Conservation (phyloP, 2,329 filamentous ascomycete genomes). For the Coniochaeta pulveracea region DNA sequence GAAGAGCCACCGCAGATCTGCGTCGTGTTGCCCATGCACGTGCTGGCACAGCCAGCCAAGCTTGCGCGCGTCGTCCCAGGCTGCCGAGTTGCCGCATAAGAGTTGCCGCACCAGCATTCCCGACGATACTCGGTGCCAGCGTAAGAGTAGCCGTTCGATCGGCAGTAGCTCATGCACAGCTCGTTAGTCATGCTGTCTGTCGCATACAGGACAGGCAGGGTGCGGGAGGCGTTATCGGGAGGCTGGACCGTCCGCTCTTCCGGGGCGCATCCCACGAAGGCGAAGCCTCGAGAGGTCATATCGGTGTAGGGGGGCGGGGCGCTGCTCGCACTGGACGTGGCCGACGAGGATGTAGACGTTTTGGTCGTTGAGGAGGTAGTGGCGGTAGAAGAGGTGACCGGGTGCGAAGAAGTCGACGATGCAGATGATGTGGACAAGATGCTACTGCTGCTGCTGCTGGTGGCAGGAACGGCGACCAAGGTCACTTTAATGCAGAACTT, state of each 20-base stretch:
- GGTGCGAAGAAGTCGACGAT: slow-evolving; percentile 5
- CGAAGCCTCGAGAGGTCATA: slow-evolving; percentile 12
- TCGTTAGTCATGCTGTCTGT: too few relatives aligned
- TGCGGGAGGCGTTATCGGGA: slow-evolving; percentile 14
- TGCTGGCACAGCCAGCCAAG: too few relatives aligned
- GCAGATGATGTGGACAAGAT: not conserved
- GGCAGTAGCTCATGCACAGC: too few relatives aligned
- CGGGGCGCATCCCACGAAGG: slow-evolving; percentile 16
- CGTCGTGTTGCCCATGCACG: too few relatives aligned
- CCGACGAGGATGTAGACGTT: slow-evolving; percentile 2
- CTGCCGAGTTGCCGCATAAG: too few relatives aligned
- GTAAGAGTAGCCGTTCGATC: too few relatives aligned
- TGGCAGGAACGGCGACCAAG: slow-evolving; percentile 12
- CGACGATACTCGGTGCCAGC: too few relatives aligned
- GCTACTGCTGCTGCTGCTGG: slow-evolving; percentile 1
- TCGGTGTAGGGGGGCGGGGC: slow-evolving; percentile 10
- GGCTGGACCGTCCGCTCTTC: slow-evolving; percentile 13
- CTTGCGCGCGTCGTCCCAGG: too few relatives aligned
- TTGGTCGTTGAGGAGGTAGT: slow-evolving; percentile 4
- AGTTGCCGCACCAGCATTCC: too few relatives aligned
- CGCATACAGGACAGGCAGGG: too few relatives aligned
- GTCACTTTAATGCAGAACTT: slow-evolving; percentile 15
- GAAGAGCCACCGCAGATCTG: too few relatives aligned
- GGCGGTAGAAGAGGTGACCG: slow-evolving; percentile 4
- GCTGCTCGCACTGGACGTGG: slow-evolving; percentile 5